phyloP scores from a whole-genome alignment of 1,139 yeast genomes.

The Debaryomycetaceae sp. region DNA sequence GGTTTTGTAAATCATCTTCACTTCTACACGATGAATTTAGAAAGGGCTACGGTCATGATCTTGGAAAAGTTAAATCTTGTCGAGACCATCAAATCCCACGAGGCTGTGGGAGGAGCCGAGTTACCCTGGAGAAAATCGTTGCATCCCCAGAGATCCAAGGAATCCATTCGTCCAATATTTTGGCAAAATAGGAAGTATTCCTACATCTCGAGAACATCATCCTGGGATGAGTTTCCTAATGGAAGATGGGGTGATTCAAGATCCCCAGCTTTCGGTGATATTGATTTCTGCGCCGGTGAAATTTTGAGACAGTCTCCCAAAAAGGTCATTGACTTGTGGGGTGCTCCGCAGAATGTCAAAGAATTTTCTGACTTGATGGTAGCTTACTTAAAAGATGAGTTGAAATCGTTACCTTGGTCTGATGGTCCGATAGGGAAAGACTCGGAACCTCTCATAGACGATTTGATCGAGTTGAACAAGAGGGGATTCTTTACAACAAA shows the following conservation, averaged over 20 bases:
- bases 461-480: constrained; percentile 59
- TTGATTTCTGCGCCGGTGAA: constrained; percentile 75
- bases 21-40: constrained; percentile 94
- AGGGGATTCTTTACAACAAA: constrained; percentile 78
- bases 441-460: constrained; percentile 57
- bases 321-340: constrained; percentile 84
- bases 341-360: constrained; percentile 57
- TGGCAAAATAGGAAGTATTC: constrained; percentile 95
- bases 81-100: constrained; percentile 40
- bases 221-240: constrained; percentile 94
- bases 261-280: constrained; percentile 90
- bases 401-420: constrained; percentile 89
- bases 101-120: constrained; percentile 35
- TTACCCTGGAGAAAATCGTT: constrained; percentile 91
- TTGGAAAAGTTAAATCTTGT: constrained; percentile 69
- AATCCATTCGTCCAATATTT: constrained; percentile 87
- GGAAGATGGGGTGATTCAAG: constrained; percentile 95
- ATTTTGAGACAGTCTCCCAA: constrained; percentile 76
- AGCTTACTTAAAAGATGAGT: constrained; percentile 63
- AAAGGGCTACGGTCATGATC: constrained; percentile 84
- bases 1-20: constrained; percentile 83
- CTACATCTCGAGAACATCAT: constrained; percentile 83
- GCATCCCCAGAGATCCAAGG: constrained; percentile 77
- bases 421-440: constrained; percentile 85
- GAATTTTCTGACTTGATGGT: constrained; percentile 65